A percentile compares a stretch with the other conserved stretches of the same genome.
Evolutionary conservation across 2,329 filamentous ascomycete species (phyloP).

Genomic region (Achaetomium macrosporum): DNA sequence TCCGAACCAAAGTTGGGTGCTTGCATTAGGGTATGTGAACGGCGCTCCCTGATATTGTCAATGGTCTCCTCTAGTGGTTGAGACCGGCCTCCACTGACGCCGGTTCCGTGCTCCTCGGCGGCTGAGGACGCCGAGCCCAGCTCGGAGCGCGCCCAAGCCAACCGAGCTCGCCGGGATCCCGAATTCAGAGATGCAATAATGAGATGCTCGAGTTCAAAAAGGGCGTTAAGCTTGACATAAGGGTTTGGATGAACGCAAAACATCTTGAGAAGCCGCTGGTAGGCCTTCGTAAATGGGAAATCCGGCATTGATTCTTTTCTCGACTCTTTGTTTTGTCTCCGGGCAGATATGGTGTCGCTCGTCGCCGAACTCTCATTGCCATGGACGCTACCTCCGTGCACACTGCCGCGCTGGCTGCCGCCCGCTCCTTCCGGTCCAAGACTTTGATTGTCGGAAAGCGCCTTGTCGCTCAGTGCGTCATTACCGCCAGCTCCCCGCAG

Average conservation of each 20-base stretch:
- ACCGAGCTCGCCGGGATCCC: constrained; percentile 37
- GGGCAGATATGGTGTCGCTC: constrained; percentile 35
- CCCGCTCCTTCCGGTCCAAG: constrained; percentile 33
- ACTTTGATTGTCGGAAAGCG: constrained; percentile 24
- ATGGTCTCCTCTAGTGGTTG: constrained; percentile 59
- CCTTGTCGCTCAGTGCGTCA: constrained; percentile 27
- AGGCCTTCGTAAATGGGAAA: constrained; percentile 77
- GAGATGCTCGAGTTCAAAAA: constrained; percentile 77
- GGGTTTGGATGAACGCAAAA: constrained; percentile 89
- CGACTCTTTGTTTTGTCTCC: constrained; percentile 24
- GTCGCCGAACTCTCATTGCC: constrained; percentile 39
- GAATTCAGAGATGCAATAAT: constrained; percentile 68
- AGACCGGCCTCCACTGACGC: constrained; percentile 26
- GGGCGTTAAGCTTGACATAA: constrained; percentile 72
- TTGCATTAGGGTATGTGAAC: constrained; percentile 50
- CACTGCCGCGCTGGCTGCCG: constrained; percentile 26
- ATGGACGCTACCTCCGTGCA: constrained; percentile 24
- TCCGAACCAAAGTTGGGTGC: constrained; percentile 24
- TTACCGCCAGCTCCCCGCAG: constrained; percentile 47
- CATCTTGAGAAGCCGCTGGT: constrained; percentile 71
- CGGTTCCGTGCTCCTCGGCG: constrained; percentile 22
- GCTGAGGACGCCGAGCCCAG: constrained; percentile 24
- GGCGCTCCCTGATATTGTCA: constrained; percentile 62
- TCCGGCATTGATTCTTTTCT: constrained; percentile 39
- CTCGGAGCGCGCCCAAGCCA: constrained; percentile 32